phyloP scores from a whole-genome alignment of 441 rosid species.

The Gossypium davidsonii region DNA sequence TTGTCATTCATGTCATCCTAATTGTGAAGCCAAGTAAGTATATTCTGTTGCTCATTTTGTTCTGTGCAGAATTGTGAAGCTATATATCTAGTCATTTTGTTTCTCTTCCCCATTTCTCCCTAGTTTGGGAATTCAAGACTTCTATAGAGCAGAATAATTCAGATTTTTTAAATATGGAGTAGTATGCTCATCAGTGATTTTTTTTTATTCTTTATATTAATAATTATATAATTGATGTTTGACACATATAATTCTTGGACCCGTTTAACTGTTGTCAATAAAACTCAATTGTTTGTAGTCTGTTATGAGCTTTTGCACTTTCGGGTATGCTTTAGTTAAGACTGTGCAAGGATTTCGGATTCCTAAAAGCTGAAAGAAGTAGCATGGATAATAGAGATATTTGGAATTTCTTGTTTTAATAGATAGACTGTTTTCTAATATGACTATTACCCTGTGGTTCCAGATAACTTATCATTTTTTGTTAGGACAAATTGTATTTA shows the following conservation, averaged over 20 bases:
- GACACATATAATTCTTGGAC: neutral
- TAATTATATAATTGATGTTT: neutral
- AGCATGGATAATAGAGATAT: neutral
- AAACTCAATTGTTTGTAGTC: neutral
- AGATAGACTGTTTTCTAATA: neutral
- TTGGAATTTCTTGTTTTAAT: neutral
- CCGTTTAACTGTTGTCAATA: neutral
- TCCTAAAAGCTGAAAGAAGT: slow-evolving; percentile 8
- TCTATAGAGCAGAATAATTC: neutral
- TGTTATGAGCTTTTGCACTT: neutral
- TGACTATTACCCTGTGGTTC: neutral
- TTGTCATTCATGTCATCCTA: slow-evolving; percentile 98
- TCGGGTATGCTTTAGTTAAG: neutral
- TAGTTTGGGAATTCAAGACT: neutral
- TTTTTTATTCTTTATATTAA: neutral
- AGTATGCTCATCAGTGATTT: neutral
- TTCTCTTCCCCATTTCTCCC: neutral
- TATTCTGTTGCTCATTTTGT: slow-evolving; percentile 15
- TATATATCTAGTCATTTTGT: neutral
- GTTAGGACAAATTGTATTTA: neutral
- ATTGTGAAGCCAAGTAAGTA: slow-evolving; percentile 97
- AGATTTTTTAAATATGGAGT: neutral
- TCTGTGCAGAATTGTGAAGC: neutral
- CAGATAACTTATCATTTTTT: neutral
- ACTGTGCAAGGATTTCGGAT: neutral